phyloP scores from a whole-genome alignment of 2,329 filamentous ascomycete genomes.

The Epichloe uncinata region DNA sequence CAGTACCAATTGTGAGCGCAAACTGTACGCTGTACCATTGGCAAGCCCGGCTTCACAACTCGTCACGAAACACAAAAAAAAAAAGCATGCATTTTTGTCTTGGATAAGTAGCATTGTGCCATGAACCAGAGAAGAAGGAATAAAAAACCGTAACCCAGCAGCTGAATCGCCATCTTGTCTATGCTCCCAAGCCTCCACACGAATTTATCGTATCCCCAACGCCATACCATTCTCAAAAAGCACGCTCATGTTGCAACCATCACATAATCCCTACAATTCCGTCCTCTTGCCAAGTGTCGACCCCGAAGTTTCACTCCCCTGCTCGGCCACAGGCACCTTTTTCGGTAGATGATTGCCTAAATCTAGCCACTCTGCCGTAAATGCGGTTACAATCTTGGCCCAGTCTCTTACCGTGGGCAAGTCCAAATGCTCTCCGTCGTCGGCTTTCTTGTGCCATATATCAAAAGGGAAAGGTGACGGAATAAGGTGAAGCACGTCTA shows the following conservation, averaged over 20 bases:
- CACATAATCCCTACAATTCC: conserved; percentile 13
- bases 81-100: no score
- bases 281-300: conserved; percentile 17
- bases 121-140: accelerated
- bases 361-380: conserved; percentile 87
- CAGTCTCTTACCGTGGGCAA: conserved; percentile 71
- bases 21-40: background rate
- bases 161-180: background rate
- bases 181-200: background rate
- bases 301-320: conserved; percentile 14
- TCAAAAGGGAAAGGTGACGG: conserved; percentile 59
- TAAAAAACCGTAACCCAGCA: no score
- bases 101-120: no score
- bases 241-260: background rate
- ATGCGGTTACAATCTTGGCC: conserved; percentile 71
- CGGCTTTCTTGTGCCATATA: conserved; percentile 77
- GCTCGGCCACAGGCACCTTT: conserved; percentile 11
- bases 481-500: conserved; percentile 82
- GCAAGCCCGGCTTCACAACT: no score
- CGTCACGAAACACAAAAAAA: no score
- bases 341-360: conserved; percentile 32
- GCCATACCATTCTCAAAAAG: background rate
- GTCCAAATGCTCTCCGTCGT: conserved; percentile 78
- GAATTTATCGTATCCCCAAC: background rate
- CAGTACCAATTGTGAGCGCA: conserved; percentile 1